Percentiles rank a stretch among this genome's conserved stretches.
Conservation (phyloP, 1,139 yeast species). For the Yamadazyma conglobata region DNA sequence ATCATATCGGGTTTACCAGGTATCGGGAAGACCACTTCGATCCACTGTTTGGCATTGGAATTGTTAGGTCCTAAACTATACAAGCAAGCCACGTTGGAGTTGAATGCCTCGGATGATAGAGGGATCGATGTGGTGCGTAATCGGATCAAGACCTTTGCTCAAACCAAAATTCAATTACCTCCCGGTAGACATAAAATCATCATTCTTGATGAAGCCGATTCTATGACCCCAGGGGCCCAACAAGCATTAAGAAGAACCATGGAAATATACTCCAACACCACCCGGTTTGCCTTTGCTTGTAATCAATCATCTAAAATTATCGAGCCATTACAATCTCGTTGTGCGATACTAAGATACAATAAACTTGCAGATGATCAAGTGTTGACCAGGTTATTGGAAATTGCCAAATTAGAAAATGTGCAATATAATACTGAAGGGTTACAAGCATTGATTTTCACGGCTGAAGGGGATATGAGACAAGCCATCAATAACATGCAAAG, state of each 20-base stretch:
- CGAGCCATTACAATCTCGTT: constrained; percentile 94
- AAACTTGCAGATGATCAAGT: constrained; percentile 84
- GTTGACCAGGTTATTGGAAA: constrained; percentile 68
- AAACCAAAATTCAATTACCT: constrained; percentile 66
- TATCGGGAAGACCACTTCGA: constrained; percentile 93
- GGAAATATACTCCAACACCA: constrained; percentile 92
- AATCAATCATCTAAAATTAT: constrained; percentile 91
- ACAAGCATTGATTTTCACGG: constrained; percentile 90
- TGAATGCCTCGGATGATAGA: constrained; percentile 53
- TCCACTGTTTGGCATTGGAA: constrained; percentile 86
- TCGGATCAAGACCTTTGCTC: constrained; percentile 54
- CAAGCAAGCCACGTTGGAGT: constrained; percentile 81
- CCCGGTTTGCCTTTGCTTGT: constrained; percentile 97
- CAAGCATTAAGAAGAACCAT: constrained; percentile 95
- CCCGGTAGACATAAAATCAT: constrained; percentile 75
- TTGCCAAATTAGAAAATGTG: constrained; percentile 67
- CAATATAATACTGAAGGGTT: constrained; percentile 86
- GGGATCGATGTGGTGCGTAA: constrained; percentile 49
- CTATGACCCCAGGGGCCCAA: constrained; percentile 99
- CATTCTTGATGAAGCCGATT: constrained; percentile 92
- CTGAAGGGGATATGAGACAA: constrained; percentile 99
- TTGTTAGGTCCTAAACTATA: constrained; percentile 67
- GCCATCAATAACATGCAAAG: constrained; percentile 92
- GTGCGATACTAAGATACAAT: constrained; percentile 87
- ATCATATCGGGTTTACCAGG: constrained; percentile 95